Base-by-base conservation (phyloP, 2,329 filamentous ascomycete genomes). In the Madurella mycetomatis region DNA sequence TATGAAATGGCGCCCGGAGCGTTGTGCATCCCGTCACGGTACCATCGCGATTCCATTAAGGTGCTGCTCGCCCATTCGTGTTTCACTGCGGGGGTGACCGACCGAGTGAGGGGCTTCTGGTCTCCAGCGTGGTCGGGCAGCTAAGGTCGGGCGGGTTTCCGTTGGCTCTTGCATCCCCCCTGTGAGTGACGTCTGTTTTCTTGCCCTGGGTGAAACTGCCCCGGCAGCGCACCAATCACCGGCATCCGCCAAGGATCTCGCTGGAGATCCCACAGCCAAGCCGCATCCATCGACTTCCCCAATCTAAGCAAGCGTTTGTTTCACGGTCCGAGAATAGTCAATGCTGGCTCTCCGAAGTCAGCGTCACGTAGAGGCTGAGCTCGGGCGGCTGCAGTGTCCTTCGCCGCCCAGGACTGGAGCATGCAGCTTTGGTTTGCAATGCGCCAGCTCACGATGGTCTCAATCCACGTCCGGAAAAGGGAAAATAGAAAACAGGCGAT, bases 161-260 rank as follows among this genome's bases (percentile, higher is more conserved):
- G 59, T 60, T 59, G 59, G 47, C 45, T 54, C 57, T 49, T 41
- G 51, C 48, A 49, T 41, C 49, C 48, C 54, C 53, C 53, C 47
- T 49, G 52, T 37, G 40, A 54, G 60, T 62, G 60, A 62, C 60
- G 60, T 62, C 60, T 47, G 49, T 47, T 11, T 11, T 37, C 11
- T 37, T 15, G 9, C 25, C 25, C 25, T 25, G 34, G 34, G 34
- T 55, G 42, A 49, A 47, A 31, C 37, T 43, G 47, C 40, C 51
- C 34, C 49, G n/a, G 15, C 19, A 34, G 50, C 18, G 43, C 40
- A 40, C 58, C 60, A 56, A 59, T 57, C 46, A 52, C 19, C 39
- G 16, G 17, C 12, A 32, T 4, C 11, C 32, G 53, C 54, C 56
- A 59, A 59, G 57, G 31, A 34, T 17, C 31, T 19, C 17, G 15